Evolutionary conservation across 257 asterid genomes (phyloP), one percentile per base, ranked within the genome.

Genomic region (Paraleonurus japonicus): DNA sequence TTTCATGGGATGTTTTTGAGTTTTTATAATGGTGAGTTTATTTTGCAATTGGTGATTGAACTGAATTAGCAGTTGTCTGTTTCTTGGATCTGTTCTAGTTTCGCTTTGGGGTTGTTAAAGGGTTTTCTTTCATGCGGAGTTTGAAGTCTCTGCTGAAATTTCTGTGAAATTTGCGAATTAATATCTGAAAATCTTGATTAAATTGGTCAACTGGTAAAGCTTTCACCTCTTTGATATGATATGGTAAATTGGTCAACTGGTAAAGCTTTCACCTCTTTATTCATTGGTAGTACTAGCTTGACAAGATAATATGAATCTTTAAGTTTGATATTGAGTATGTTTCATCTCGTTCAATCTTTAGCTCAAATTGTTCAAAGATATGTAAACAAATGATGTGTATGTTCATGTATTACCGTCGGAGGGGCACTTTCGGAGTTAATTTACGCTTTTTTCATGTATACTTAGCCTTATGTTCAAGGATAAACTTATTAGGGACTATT

Each of bases 51-150:
- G 71, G 28, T 22, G 28, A 12, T 71, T 43, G 58, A 26, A 35
- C 27, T 65, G 70, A 23, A 33, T 48, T 65, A 23, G 65, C 15
- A 33, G 32, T 41, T 43, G 7, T 32, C 8, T 64, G 70, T 64
- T 76, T 62, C 7, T 33, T 67, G 80, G 82, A 81, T 81, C 82
- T 77, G 73, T 66, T 51, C 26, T 35, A 58, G 12, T 53, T 58
- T 37, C 63, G 15, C 12, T 65, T 28, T 66, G 30, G 17, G 41
- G 69, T 30, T 27, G 51, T 41, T 62, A 23, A 47, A 75, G 76
- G 63, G 65, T 55, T 67, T 61, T 17, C 12, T 13, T 28, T 43
- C 20, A 8, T 58, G 45, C 43, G 35, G 30, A 35, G 48, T 55
- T 64, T 24, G 67, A 55, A 43, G 57, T 53, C 30, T 39, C 30